Evolutionary conservation across 1,139 yeast genomes (phyloP), one percentile per base, ranked within the genome.

Genomic region (Eremothecium gossypii): DNA sequence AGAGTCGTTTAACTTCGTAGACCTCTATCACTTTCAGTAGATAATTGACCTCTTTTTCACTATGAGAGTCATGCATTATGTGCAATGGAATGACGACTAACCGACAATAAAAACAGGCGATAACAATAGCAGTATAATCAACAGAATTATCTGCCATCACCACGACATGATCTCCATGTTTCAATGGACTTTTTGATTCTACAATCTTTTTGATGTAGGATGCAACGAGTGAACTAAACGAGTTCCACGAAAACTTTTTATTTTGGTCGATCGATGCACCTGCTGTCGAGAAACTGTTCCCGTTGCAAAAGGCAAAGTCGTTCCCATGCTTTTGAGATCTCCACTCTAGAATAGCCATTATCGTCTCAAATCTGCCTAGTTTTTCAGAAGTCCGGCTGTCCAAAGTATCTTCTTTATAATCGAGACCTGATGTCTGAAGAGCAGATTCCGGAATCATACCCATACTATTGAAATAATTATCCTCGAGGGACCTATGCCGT

Each of bases 131-230:
- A 7, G 83, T 77, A 58, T 77, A 91, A 48, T 91, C 97, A 46
- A 89, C 96, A 1, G 91, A 79, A 41, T 91, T 75, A 0, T 95
- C 82, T 57, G 84, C 86, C 83, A 87, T 83, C 50, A 91, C 67
- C 4, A 89, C 71, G 6, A 85, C 89, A 48, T 73, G 70, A 45
- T 81, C 83, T 0, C 95, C 95, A 0, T 84, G 71, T 41, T 64
- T 69, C 38, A 85, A 58, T 2, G 68, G 64, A 0, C 71, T 68
- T 52, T 77, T 76, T 13, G 78, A 64, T 45, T 66, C 71, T 30
- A 64, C 68, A 28, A 71, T 65, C 49, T 68, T 76, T 39, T 67
- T 68, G 42, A 73, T 57, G 42, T 79, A 67, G 45, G 82, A 76
- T 27, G 85, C 83, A 2, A 89, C 75, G 46, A 85, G 74, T 36